Percentiles rank a stretch among this genome's conserved stretches.
Conservation (phyloP, 768 basidiomycete species). For the Tulasnella sp. region DNA sequence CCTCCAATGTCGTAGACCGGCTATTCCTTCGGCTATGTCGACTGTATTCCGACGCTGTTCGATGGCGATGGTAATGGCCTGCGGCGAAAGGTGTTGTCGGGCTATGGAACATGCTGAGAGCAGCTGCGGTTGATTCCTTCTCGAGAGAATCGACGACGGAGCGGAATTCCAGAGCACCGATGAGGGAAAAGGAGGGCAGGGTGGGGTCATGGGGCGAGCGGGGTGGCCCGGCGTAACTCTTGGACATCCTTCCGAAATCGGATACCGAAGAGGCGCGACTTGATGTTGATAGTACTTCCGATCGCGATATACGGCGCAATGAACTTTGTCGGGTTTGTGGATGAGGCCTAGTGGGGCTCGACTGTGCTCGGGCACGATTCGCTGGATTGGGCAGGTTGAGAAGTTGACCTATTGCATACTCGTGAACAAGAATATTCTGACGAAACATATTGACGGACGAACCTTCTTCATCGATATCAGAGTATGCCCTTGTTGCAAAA, state of each 20-base stretch:
- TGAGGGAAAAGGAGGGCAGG: slow-evolving; percentile 82
- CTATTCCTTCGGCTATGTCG: slow-evolving; percentile 12
- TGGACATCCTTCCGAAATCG: slow-evolving; percentile 34
- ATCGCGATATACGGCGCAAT: slow-evolving; percentile 3
- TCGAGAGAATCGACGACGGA: slow-evolving; percentile 81
- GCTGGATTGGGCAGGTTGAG: not conserved
- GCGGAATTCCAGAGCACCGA: slow-evolving; percentile 94
- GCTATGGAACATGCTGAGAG: slow-evolving; percentile 62
- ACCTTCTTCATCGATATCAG: slow-evolving; percentile 14
- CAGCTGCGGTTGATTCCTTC: slow-evolving; percentile 57
- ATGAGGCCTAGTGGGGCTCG: not conserved
- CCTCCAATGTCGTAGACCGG: not conserved
- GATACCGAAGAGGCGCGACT: slow-evolving; percentile 41
- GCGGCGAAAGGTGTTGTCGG: slow-evolving; percentile 67
- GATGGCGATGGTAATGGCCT: slow-evolving; percentile 52
- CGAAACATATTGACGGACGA: not conserved
- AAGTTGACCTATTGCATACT: not conserved
- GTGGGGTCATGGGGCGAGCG: slow-evolving; percentile 38
- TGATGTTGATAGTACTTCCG: slow-evolving; percentile 4
- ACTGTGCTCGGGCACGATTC: not conserved
- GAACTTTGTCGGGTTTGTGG: not conserved
- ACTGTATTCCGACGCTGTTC: slow-evolving; percentile 38
- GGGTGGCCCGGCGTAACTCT: slow-evolving; percentile 46
- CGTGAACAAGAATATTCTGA: not conserved
- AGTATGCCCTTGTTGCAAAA: not conserved